Base-by-base conservation (phyloP, 2,329 filamentous ascomycete genomes). In the Pseudocercospora cruenta region DNA sequence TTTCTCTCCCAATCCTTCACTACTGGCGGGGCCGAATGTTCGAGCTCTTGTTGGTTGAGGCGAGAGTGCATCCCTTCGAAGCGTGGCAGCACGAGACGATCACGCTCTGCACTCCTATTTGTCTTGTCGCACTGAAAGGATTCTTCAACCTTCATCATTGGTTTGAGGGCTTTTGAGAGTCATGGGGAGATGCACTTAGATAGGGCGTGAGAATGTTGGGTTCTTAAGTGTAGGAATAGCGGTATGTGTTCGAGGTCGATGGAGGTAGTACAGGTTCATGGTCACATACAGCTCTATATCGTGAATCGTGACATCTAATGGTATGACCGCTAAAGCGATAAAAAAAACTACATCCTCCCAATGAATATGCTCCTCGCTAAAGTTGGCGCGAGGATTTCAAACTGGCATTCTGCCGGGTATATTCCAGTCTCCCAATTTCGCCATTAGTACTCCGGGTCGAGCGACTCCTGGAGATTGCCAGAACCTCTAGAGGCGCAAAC, bases 401-500 rank as follows among this genome's bases (percentile, higher is more conserved):
- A 59, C 36, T 31, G 55, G 64, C 60, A 63, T 58, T 57, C 36
- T 66, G 64, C 60, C 60, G 64, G 64, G 64, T 66, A 66, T 66
- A 55, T 33, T 57, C 45, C 45, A 63, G 16, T 66, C 54, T 55
- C 22, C 64, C 22, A 21, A 16, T 28, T 22, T 36, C 62, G 36
- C 57, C 49, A 43, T 58, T 16, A 39, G 16, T 22, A 43, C 21
- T 43, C 45, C 45, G 19, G 22, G 12, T 54, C 28, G 14, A 62
- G 47, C 12, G 33, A 36, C 12, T 16, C 12, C 39, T 43, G 36
- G 14, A 39, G 14, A 39, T 36, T 33, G 16, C 51, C 14, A 33
- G 39, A 24, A 55, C 51, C 51, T 55, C 22, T 53, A 31, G 31
- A 58, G 24, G 19, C 43, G 36, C 54, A 57, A 45, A 43, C 54